Evolutionary conservation across 2,329 filamentous ascomycete genomes (phyloP), one percentile per base, ranked within the genome.

Genomic region (Trichoderma sp.): DNA sequence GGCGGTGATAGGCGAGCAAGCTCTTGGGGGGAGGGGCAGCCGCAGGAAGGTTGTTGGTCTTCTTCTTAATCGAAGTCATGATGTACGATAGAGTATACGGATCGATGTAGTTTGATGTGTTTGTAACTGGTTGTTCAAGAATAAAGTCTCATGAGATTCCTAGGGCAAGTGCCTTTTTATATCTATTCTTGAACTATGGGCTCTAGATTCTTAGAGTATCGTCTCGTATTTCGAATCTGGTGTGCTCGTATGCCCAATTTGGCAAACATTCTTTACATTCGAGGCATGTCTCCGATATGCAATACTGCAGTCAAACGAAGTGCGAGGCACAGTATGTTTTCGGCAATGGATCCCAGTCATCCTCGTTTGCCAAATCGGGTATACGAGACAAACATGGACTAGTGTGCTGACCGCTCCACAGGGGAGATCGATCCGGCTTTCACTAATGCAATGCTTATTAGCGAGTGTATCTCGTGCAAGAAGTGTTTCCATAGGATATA

Each of bases 1-100:
- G 59, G 21, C 74, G 70, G 28, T 76, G 74, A 26, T 71, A 72
- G 24, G 70, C 74, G 6, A 76, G 69, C 11, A 69, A 37, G 1
- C 70, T 68, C 32, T 64, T 69, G 13, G 73, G 71, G n/a, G 71
- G 69, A 5, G 72, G 71, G 1, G 60, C 60, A 16, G 6, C 60
- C 3, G 7, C 28, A 24, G 67, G 67, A 21, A 66, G 60, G 16
- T 69, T 69, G 52, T 66, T 51, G 52, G 24, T 2, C 18, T 37
- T 59, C n/a, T 60, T 60, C 39, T 43, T 43, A 2, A 18, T 8
- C 2, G 39, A 8, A 18, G 58, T 46, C 66, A 68, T 63, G 58
- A 10, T 49, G 24, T 24, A 24, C 11, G 0, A 49, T 49, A 1
- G 46, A 49, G 6, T 46, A 10, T 60, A 18, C 49, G n/a, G 5